Evolutionary conservation across 78 protist genomes (phyloP).

Genomic region (Dictyostelium purpureum): DNA sequence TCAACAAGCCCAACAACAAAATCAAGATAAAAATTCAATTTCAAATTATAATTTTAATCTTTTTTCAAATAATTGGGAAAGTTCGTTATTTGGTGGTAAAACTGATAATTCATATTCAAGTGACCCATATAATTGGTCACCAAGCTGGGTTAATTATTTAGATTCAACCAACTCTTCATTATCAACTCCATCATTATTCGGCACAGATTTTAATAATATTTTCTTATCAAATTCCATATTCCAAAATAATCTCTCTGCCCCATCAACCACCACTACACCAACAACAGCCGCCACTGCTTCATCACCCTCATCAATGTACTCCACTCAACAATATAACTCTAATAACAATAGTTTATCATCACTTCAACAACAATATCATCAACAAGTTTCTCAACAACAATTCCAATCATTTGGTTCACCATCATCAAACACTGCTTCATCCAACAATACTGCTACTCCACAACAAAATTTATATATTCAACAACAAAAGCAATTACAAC

Average conservation of each 20-base stretch:
- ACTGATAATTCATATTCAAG: background rate
- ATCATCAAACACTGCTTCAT: background rate
- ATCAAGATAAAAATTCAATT: background rate
- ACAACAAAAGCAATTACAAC: constrained; percentile 27
- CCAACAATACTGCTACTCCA: background rate
- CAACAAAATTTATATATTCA: background rate
- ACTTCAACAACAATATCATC: constrained; percentile 23
- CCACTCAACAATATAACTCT: background rate
- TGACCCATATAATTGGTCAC: background rate
- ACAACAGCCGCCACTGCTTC: background rate
- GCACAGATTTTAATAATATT: background rate
- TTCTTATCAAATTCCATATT: background rate
- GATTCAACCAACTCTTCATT: background rate
- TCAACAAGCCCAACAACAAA: background rate
- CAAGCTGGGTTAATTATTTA: background rate
- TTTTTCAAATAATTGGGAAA: constrained; percentile 13
- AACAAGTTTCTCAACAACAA: constrained; percentile 19
- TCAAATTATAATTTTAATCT: constrained; percentile 28
- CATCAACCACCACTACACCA: background rate
- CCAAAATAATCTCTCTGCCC: background rate
- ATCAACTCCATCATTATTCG: background rate
- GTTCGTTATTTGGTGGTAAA: background rate
- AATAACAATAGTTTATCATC: background rate
- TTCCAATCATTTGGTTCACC: background rate
- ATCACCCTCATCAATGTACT: background rate